Percentiles rank a stretch among this genome's conserved stretches.
Evolutionary conservation across 2,329 filamentous ascomycete species (phyloP).

Genomic region (Phaeosphaeriaceae sp.): DNA sequence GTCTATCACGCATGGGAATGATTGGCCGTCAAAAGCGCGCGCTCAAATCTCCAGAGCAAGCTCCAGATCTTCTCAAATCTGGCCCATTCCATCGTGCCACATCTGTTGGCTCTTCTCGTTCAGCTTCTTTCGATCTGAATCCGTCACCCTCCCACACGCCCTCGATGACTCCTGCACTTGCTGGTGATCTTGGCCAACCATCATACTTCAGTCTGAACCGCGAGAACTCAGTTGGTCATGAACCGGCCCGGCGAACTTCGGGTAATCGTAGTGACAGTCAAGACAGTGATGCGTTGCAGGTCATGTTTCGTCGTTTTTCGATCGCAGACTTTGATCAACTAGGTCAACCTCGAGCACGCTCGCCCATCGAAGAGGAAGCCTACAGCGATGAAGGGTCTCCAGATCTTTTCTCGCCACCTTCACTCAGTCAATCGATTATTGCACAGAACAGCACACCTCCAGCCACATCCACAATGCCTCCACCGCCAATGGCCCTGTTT

Average conservation of each 20-base stretch:
- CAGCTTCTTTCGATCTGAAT: slow-evolving; percentile 87
- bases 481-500: slow-evolving; percentile 90
- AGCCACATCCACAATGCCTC: slow-evolving; percentile 77
- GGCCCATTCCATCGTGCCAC: slow-evolving; percentile 86
- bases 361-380: slow-evolving; percentile 75
- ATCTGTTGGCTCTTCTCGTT: slow-evolving; percentile 88
- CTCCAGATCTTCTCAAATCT: slow-evolving; percentile 89
- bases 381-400: slow-evolving; percentile 78
- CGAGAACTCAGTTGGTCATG: slow-evolving; percentile 63
- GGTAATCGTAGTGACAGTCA: slow-evolving; percentile 90
- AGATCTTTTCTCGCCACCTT: slow-evolving; percentile 69
- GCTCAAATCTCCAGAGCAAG: slow-evolving; percentile 77
- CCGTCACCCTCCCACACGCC: slow-evolving; percentile 86
- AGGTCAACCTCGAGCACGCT: slow-evolving; percentile 54
- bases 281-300: slow-evolving; percentile 81
- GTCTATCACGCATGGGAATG: slow-evolving; percentile 94
- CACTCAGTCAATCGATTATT: slow-evolving; percentile 59
- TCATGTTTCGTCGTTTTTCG: slow-evolving; percentile 78
- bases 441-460: slow-evolving; percentile 65
- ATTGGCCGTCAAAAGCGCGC: slow-evolving; percentile 96
- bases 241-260: slow-evolving; percentile 71
- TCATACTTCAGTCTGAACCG: slow-evolving; percentile 88
- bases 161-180: slow-evolving; percentile 80
- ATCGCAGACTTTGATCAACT: slow-evolving; percentile 52
- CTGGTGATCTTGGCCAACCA: slow-evolving; percentile 74